A percentile compares a stretch with the other conserved stretches of the same genome.
phyloP scores from a whole-genome alignment of 129 eudicot species.

The Centrapalus pauciflorus region DNA sequence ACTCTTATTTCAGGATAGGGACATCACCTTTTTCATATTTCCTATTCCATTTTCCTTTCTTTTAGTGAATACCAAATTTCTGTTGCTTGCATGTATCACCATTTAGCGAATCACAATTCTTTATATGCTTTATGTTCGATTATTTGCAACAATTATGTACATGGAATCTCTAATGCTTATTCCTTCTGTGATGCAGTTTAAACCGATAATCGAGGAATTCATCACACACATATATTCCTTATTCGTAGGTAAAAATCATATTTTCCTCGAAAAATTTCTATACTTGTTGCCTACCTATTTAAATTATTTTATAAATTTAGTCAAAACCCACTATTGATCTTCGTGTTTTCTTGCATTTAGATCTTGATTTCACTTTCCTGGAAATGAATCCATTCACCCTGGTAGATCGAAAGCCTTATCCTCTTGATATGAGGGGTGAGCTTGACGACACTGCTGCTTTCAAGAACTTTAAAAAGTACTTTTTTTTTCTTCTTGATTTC shows the following conservation, averaged over 20 bases:
- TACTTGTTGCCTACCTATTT: background rate
- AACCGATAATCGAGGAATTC: constrained; percentile 71
- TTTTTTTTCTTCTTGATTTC: background rate
- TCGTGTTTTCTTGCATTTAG: constrained; percentile 28
- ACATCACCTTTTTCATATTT: no score
- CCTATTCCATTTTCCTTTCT: no score
- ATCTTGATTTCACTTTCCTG: constrained; percentile 87
- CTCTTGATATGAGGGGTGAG: constrained; percentile 97
- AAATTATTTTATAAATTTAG: constrained; percentile 1
- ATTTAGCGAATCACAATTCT: no score
- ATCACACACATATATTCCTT: constrained; percentile 54
- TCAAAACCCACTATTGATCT: background rate
- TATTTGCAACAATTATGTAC: background rate
- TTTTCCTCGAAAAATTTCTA: background rate
- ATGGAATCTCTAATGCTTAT: background rate
- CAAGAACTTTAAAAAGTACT: constrained; percentile 92
- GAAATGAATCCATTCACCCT: constrained; percentile 98
- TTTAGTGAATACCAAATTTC: no score
- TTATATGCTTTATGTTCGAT: no score
- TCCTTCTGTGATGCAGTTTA: constrained; percentile 44
- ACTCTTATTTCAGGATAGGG: no score
- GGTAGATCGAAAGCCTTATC: constrained; percentile 88
- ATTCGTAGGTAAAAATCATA: constrained; percentile 49
- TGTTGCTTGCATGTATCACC: no score
- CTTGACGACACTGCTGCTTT: constrained; percentile 96